Conservation (phyloP, 176 grass and related monocot species). For the Musa beccarii region DNA sequence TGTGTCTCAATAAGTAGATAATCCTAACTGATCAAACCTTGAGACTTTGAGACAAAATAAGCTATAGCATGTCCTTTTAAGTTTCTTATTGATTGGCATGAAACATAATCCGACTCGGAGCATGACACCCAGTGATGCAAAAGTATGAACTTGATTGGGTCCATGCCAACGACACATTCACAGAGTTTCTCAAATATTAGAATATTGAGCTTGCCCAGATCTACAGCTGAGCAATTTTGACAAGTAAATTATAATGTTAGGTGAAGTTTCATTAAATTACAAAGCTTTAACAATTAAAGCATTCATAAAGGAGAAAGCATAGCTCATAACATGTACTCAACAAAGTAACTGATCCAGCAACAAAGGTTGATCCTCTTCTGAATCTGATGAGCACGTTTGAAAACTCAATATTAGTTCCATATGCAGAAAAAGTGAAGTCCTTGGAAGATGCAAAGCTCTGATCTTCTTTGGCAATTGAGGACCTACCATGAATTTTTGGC, state of each 20-base stretch:
- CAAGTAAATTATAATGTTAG: neutral
- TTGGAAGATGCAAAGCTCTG: conserved; percentile 72
- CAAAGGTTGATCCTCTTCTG: neutral
- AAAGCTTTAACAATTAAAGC: neutral
- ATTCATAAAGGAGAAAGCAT: neutral
- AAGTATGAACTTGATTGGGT: too few species aligned
- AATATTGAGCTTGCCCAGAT: neutral
- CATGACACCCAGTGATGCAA: too few species aligned
- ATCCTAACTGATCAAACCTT: too few species aligned
- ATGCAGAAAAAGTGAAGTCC: conserved; percentile 79
- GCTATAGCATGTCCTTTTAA: too few species aligned
- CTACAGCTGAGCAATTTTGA: neutral
- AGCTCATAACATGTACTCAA: too few species aligned
- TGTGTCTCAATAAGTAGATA: too few species aligned
- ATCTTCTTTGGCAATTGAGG: conserved; percentile 97
- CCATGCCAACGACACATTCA: too few species aligned
- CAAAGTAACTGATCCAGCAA: neutral
- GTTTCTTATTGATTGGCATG: too few species aligned
- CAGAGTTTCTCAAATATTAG: neutral
- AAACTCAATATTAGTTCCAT: conserved; percentile 76
- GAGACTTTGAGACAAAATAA: too few species aligned
- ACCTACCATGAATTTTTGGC: conserved; percentile 32
- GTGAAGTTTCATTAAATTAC: neutral
- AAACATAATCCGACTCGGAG: too few species aligned
- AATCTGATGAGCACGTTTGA: conserved; percentile 60